Evolutionary conservation across 495 filamentous ascomycete species (phyloP).

Genomic region (Hyaloscypha finlandica): DNA sequence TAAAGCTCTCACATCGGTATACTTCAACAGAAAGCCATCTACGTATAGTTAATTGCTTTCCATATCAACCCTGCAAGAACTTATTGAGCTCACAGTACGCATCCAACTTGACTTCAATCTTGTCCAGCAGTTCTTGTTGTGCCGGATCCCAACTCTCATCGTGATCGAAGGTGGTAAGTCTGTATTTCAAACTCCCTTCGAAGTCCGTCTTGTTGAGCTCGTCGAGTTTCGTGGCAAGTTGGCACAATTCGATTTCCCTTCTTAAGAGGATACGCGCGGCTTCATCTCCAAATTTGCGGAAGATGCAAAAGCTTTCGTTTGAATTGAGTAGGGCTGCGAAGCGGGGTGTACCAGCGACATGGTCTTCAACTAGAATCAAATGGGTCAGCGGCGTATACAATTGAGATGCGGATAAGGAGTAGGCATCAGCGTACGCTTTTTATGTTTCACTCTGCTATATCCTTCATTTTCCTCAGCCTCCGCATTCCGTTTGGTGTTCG

Average conservation of each 20-base stretch:
- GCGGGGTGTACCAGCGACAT: slow-evolving; percentile 37
- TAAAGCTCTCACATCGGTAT: slow-evolving; percentile 8
- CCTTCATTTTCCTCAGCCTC: neutral
- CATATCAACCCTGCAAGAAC: neutral
- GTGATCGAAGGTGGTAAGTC: neutral
- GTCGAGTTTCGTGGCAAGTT: slow-evolving; percentile 31
- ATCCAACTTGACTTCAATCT: slow-evolving; percentile 10
- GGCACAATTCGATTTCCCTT: slow-evolving; percentile 37
- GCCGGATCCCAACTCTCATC: neutral
- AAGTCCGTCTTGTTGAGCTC: slow-evolving; percentile 7
- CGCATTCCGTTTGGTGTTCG: neutral
- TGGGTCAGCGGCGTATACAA: neutral
- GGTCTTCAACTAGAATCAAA: slow-evolving; percentile 34
- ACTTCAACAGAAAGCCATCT: slow-evolving; percentile 7
- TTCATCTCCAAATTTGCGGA: slow-evolving; percentile 36
- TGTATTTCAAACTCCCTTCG: neutral
- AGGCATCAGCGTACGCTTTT: neutral
- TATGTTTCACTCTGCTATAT: neutral
- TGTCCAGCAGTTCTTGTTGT: slow-evolving; percentile 5
- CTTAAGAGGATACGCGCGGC: slow-evolving; percentile 38
- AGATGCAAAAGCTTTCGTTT: slow-evolving; percentile 37
- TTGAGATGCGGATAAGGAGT: neutral
- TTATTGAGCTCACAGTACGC: slow-evolving; percentile 11
- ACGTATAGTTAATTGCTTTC: neutral
- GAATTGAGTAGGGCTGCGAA: slow-evolving; percentile 38